phyloP scores from a whole-genome alignment of 192 early-diverging fungal species.

The Coemansia sp. region DNA sequence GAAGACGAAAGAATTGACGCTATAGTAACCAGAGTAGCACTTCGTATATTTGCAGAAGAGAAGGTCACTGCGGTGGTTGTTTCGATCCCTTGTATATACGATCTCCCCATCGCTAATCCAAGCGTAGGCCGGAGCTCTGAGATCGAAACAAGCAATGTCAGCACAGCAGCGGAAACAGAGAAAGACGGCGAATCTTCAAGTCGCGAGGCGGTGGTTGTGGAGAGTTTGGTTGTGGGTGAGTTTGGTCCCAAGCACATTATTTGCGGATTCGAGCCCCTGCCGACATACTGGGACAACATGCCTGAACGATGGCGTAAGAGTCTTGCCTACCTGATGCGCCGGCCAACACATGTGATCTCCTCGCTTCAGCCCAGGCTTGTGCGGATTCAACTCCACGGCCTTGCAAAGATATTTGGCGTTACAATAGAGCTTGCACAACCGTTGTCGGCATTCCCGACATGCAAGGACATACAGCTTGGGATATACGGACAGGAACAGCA shows the following conservation, averaged over 20 bases:
- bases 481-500: conserved; percentile 36
- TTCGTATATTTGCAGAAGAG: conserved; percentile 29
- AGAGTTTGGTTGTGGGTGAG: conserved; percentile 31
- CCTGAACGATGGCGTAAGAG: conserved; percentile 38
- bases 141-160: neutral
- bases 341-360: conserved; percentile 32
- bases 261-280: conserved; percentile 45
- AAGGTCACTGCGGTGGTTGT: conserved; percentile 31
- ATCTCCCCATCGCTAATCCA: neutral
- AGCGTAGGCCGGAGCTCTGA: neutral
- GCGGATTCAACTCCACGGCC: conserved; percentile 38
- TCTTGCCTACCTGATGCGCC: conserved; percentile 35
- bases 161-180: neutral
- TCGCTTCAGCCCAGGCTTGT: conserved; percentile 32
- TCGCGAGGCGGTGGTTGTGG: conserved; percentile 8
- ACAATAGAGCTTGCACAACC: conserved; percentile 36
- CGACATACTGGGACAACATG: conserved; percentile 22
- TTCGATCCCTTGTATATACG: conserved; percentile 8
- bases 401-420: conserved; percentile 29
- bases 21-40: conserved; percentile 32
- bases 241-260: conserved; percentile 27
- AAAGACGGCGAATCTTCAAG: neutral
- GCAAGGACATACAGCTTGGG: conserved; percentile 32
- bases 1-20: conserved; percentile 5
- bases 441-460: conserved; percentile 17